Evolutionary conservation across 108 stramenopile species (phyloP).

Genomic region (Asterionellopsis glacialis): DNA sequence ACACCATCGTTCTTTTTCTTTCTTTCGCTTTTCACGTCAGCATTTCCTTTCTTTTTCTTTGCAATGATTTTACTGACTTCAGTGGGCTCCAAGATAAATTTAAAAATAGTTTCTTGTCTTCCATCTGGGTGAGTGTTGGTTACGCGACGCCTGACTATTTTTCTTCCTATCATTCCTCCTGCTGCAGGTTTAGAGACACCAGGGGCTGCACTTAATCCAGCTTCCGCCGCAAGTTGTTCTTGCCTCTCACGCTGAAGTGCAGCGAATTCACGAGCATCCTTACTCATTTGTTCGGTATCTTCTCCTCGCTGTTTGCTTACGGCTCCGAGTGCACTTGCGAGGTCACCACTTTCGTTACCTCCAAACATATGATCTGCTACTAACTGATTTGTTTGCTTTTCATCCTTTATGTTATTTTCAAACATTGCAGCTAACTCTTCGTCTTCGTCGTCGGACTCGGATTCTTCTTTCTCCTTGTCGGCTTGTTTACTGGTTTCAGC

Average conservation of each 20-base stretch:
- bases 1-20: slow-evolving; percentile 3
- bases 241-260: slow-evolving; percentile 65
- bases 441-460: slow-evolving; percentile 48
- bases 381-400: slow-evolving; percentile 60
- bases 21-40: background rate
- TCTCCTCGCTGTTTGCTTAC: slow-evolving; percentile 24
- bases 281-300: slow-evolving; percentile 47
- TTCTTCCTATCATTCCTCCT: slow-evolving; percentile 18
- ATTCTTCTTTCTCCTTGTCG: slow-evolving; percentile 22
- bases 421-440: slow-evolving; percentile 60
- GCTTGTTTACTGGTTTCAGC: slow-evolving; percentile 18
- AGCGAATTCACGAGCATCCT: slow-evolving; percentile 77
- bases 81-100: slow-evolving; percentile 64
- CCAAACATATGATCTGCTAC: slow-evolving; percentile 52
- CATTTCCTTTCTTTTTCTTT: slow-evolving; percentile 2
- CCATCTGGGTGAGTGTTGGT: slow-evolving; percentile 82
- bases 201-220: slow-evolving; percentile 31
- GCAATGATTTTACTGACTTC: slow-evolving; percentile 62
- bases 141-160: slow-evolving; percentile 68
- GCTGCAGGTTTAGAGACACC: slow-evolving; percentile 5
- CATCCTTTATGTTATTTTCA: slow-evolving; percentile 72
- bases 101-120: slow-evolving; percentile 68
- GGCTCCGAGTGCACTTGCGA: slow-evolving; percentile 1
- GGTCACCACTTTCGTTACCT: slow-evolving; percentile 22
- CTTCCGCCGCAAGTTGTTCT: slow-evolving; percentile 65